Percentiles rank a stretch among this genome's conserved stretches.
These are phyloP conservation scores for Strobilomyces dryophilus DNA, from an alignment of 768 basidiomycete species.

Conservation along the genomic window DNA sequence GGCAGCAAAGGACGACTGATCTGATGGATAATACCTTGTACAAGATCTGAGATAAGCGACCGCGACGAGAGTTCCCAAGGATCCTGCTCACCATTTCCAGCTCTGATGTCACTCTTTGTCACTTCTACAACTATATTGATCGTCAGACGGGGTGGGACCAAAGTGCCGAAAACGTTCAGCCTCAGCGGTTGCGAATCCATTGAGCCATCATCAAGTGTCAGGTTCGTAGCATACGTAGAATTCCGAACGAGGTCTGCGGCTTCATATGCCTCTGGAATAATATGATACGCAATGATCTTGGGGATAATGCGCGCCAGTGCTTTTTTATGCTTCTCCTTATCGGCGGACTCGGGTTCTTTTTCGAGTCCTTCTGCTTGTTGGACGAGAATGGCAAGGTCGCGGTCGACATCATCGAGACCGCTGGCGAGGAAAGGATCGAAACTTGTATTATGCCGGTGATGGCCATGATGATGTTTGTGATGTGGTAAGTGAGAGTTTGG, in stretches of 20 bases:
- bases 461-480: background rate
- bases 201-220: slow-evolving; percentile 39
- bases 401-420: background rate
- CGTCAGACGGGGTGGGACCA: slow-evolving; percentile 34
- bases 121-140: slow-evolving; percentile 10
- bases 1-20: slow-evolving; percentile 11
- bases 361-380: slow-evolving; percentile 35
- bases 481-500: slow-evolving; percentile 3
- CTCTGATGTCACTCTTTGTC: slow-evolving; percentile 7
- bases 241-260: slow-evolving; percentile 43
- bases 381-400: slow-evolving; percentile 7
- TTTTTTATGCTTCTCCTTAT: slow-evolving; percentile 49
- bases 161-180: slow-evolving; percentile 34
- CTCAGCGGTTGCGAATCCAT: slow-evolving; percentile 45
- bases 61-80: background rate
- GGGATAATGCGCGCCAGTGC: slow-evolving; percentile 52
- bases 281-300: slow-evolving; percentile 44
- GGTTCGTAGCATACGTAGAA: slow-evolving; percentile 48
- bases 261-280: slow-evolving; percentile 38
- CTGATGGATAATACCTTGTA: slow-evolving; percentile 11
- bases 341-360: slow-evolving; percentile 37
- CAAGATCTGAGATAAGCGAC: background rate
- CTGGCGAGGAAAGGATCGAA: background rate
- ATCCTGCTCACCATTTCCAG: slow-evolving; percentile 5
- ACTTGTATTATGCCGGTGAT: background rate